Percentiles rank a stretch among this genome's conserved stretches.
These are phyloP conservation scores for Emericellopsis terricola DNA, from an alignment of 495 filamentous ascomycete species.

Conservation along the genomic window DNA sequence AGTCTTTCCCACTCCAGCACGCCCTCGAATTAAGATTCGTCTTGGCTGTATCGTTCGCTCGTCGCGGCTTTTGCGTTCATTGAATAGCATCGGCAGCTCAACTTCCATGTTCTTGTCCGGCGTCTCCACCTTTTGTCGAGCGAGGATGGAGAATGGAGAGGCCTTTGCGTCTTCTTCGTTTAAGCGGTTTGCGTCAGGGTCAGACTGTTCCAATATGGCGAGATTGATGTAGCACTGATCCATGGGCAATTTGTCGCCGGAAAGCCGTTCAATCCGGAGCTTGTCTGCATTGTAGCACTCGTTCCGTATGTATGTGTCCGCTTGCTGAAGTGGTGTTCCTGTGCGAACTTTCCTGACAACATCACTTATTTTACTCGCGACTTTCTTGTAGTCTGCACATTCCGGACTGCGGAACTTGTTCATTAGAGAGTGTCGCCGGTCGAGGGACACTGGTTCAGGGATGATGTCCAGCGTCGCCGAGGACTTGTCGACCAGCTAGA, in stretches of 20 bases:
- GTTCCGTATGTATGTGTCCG: conserved; percentile 9
- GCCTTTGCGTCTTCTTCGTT: conserved; percentile 3
- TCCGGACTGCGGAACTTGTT: conserved; percentile 11
- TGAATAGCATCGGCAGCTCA: conserved; percentile 11
- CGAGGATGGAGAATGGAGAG: conserved; percentile 12
- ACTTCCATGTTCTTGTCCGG: conserved; percentile 8
- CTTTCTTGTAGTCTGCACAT: conserved; percentile 4
- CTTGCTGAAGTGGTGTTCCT: conserved; percentile 6
- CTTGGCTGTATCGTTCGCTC: conserved; percentile 9
- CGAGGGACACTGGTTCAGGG: conserved; percentile 7
- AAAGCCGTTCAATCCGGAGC: conserved; percentile 18
- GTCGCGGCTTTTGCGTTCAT: conserved; percentile 6
- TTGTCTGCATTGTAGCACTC: conserved; percentile 7
- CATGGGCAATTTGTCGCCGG: conserved; percentile 12
- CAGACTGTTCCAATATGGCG: conserved; percentile 9
- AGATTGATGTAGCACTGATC: conserved; percentile 19
- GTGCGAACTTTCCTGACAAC: conserved; percentile 8
- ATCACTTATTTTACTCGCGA: conserved; percentile 6
- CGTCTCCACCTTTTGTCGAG: conserved; percentile 10
- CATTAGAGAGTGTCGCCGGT: conserved; percentile 8
- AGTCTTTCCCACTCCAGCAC: conserved; percentile 24
- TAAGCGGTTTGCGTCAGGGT: too few species aligned
- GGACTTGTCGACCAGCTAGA: conserved; percentile 6
- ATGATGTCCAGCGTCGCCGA: conserved; percentile 7
- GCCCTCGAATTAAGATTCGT: conserved; percentile 22